These are phyloP conservation scores for Peltaster fructicola DNA, from an alignment of 2,329 filamentous ascomycete genomes.

Conservation along the genomic window DNA sequence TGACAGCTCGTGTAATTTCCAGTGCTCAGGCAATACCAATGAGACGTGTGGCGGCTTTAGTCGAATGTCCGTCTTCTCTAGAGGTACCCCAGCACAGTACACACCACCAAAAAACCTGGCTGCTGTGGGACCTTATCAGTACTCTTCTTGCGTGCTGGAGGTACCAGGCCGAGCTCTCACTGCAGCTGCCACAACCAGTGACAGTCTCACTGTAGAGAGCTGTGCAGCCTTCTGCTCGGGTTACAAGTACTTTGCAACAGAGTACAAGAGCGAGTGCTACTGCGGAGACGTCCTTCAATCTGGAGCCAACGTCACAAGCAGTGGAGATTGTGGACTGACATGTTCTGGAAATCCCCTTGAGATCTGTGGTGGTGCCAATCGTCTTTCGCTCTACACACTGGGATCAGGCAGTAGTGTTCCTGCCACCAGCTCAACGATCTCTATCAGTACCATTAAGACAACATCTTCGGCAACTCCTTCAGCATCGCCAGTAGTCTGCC, in stretches of 20 bases:
- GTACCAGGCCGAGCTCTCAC: slow-evolving; percentile 12
- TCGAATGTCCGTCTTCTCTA: slow-evolving; percentile 18
- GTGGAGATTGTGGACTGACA: slow-evolving; percentile 13
- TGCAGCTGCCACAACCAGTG: slow-evolving; percentile 10
- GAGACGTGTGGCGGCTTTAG: slow-evolving; percentile 16
- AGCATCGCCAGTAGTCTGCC: slow-evolving; percentile 7
- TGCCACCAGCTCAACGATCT: slow-evolving; percentile 4
- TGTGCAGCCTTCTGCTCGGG: slow-evolving; percentile 20
- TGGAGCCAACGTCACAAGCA: slow-evolving; percentile 5
- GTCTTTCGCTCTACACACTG: slow-evolving; percentile 13
- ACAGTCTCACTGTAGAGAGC: slow-evolving; percentile 23
- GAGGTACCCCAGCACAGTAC: slow-evolving; percentile 8
- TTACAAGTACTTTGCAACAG: slow-evolving; percentile 23
- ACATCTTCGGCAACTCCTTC: slow-evolving; percentile 3
- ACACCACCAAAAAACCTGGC: slow-evolving; percentile 13
- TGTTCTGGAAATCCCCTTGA: slow-evolving; percentile 13
- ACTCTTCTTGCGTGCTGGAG: slow-evolving; percentile 17
- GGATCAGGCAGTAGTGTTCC: slow-evolving; percentile 3
- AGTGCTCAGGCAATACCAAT: slow-evolving; percentile 16
- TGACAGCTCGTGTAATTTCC: slow-evolving; percentile 15
- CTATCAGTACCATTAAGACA: slow-evolving; percentile 3
- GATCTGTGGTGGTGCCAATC: slow-evolving; percentile 14
- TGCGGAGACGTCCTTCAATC: slow-evolving; percentile 12
- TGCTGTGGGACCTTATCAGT: slow-evolving; percentile 13
- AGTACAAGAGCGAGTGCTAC: slow-evolving; percentile 22